These are phyloP conservation scores for Colletotrichum tropicale DNA, from an alignment of 2,329 filamentous ascomycete species.

Conservation along the genomic window DNA sequence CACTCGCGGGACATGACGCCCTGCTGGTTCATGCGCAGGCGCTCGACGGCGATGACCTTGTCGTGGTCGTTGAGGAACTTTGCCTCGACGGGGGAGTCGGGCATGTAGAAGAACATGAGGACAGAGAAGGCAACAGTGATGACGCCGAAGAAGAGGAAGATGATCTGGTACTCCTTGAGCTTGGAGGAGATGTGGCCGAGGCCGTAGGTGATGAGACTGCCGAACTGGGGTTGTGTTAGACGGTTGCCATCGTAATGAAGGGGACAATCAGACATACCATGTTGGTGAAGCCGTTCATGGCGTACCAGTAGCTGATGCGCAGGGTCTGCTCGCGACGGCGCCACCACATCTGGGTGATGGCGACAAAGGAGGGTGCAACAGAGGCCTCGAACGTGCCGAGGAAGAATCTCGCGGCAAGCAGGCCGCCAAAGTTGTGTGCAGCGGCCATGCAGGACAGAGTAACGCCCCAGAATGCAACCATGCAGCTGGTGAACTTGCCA, in stretches of 20 bases:
- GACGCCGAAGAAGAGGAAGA: constrained; percentile 59
- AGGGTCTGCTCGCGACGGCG: constrained; percentile 36
- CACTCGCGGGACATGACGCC: constrained; percentile 42
- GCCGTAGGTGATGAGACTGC: constrained; percentile 61
- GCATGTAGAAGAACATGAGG: constrained; percentile 62
- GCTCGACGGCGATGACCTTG: constrained; percentile 62
- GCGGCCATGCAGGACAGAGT: constrained; percentile 55
- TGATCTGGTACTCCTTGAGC: constrained; percentile 54
- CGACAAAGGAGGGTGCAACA: constrained; percentile 52
- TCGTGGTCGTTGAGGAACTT: constrained; percentile 62
- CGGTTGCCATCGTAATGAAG: background rate
- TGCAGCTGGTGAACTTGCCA: constrained; percentile 56
- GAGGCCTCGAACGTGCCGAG: constrained; percentile 52
- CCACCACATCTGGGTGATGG: constrained; percentile 50
- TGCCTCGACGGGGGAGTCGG: constrained; percentile 66
- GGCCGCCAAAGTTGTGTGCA: constrained; percentile 49
- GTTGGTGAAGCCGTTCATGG: constrained; percentile 32
- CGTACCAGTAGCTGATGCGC: constrained; percentile 33
- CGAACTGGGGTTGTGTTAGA: constrained; percentile 37
- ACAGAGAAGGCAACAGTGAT: constrained; percentile 53
- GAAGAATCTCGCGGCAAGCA: constrained; percentile 49
- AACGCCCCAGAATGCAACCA: constrained; percentile 59
- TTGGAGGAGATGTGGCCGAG: constrained; percentile 51
- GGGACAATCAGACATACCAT: background rate
- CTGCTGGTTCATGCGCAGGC: constrained; percentile 55